These are phyloP conservation scores for Lactarius psammicola DNA, from an alignment of 768 basidiomycete species.

Conservation along the genomic window DNA sequence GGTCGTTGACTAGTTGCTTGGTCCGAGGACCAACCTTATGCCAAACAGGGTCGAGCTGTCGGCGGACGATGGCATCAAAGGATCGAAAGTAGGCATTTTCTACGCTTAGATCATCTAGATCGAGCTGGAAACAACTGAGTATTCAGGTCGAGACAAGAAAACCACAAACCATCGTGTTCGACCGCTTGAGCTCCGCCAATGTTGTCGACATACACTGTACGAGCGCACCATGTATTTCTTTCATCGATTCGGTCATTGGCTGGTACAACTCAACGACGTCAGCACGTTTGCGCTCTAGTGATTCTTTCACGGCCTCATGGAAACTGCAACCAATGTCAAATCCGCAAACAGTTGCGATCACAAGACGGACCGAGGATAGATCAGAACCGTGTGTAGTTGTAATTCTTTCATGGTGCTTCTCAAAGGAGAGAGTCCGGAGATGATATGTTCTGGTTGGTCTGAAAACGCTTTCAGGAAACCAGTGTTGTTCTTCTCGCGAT, in stretches of 20 bases:
- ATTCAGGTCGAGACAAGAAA: neutral
- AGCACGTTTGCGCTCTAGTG: conserved; percentile 77
- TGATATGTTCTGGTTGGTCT: conserved; percentile 95
- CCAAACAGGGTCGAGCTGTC: conserved; percentile 92
- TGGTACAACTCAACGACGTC: conserved; percentile 93
- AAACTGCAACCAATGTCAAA: conserved; percentile 54
- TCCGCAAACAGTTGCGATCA: conserved; percentile 4
- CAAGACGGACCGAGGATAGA: conserved; percentile 76
- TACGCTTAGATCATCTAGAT: conserved; percentile 88
- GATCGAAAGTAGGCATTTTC: conserved; percentile 93
- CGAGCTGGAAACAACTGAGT: conserved; percentile 56
- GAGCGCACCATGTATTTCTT: conserved; percentile 88
- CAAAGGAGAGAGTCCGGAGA: conserved; percentile 86
- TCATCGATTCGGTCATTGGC: conserved; percentile 79
- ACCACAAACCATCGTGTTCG: conserved; percentile 61
- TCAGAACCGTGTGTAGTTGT: conserved; percentile 81
- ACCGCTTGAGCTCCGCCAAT: conserved; percentile 83
- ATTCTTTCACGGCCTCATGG: conserved; percentile 81
- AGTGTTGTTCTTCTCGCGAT: conserved; percentile 80
- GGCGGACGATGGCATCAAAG: conserved; percentile 85
- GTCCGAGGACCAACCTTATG: conserved; percentile 93
- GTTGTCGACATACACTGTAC: conserved; percentile 94
- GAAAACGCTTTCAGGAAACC: conserved; percentile 98
- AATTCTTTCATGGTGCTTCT: conserved; percentile 92
- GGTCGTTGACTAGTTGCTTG: conserved; percentile 86